Conservation (phyloP, 768 basidiomycete species). For the Collybiopsis luxurians region DNA sequence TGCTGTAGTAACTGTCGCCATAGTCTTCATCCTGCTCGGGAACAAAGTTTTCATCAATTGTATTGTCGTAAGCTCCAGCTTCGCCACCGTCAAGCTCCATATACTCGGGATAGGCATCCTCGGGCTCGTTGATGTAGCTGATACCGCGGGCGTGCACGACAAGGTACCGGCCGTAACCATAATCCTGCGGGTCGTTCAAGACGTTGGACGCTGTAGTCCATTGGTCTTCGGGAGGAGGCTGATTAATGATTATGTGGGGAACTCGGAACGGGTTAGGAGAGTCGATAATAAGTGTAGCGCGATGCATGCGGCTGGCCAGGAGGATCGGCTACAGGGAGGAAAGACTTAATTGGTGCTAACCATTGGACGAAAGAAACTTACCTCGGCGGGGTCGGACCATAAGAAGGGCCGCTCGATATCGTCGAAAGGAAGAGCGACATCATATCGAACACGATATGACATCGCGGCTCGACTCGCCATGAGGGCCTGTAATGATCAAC, state of each 20-base stretch:
- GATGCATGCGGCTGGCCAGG: slow-evolving; percentile 14
- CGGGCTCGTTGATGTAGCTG: slow-evolving; percentile 2
- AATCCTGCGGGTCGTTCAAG: slow-evolving; percentile 33
- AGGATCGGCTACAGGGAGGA: slow-evolving; percentile 30
- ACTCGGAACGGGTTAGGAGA: slow-evolving; percentile 38
- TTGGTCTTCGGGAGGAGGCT: slow-evolving; percentile 35
- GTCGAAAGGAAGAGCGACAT: slow-evolving; percentile 24
- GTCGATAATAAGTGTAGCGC: slow-evolving; percentile 39
- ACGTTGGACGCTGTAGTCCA: slow-evolving; percentile 35
- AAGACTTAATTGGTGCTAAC: neutral
- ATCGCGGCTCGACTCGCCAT: slow-evolving; percentile 35
- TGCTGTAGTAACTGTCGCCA: neutral
- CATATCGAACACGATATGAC: slow-evolving; percentile 37
- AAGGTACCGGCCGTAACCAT: slow-evolving; percentile 30
- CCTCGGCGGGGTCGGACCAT: slow-evolving; percentile 55
- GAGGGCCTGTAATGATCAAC: slow-evolving; percentile 30
- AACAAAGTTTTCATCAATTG: neutral
- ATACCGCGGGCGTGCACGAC: slow-evolving; percentile 20
- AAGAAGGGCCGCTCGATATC: slow-evolving; percentile 36
- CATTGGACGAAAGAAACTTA: slow-evolving; percentile 18
- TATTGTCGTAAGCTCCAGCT: slow-evolving; percentile 3
- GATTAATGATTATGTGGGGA: slow-evolving; percentile 45
- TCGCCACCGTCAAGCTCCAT: neutral
- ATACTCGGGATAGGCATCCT: neutral
- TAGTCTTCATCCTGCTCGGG: neutral